phyloP scores from a whole-genome alignment of 768 basidiomycete species.

The Lanmaoa rubissima region DNA sequence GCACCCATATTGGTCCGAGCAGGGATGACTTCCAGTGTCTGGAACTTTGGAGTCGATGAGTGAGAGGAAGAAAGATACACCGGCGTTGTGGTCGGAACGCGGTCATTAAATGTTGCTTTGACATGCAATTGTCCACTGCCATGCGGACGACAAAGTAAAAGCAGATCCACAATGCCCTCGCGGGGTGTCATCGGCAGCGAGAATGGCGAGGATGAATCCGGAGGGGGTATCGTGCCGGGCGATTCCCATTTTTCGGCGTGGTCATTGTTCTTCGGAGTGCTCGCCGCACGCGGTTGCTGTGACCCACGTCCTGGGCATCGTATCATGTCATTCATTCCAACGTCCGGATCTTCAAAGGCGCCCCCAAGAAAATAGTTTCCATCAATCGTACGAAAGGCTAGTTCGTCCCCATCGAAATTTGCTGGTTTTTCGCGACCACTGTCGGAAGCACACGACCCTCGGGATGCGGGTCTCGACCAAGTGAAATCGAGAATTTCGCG shows the following conservation, averaged over 20 bases:
- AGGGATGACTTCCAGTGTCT: not conserved
- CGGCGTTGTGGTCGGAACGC: not conserved
- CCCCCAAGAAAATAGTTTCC: not conserved
- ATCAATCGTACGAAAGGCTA: not conserved
- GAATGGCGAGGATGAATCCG: slow-evolving; percentile 22
- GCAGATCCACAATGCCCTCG: slow-evolving; percentile 2
- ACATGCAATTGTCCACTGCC: not conserved
- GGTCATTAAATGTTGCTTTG: slow-evolving; percentile 3
- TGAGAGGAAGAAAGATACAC: not conserved
- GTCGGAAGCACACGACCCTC: not conserved
- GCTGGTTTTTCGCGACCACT: not conserved
- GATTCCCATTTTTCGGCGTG: slow-evolving; percentile 2
- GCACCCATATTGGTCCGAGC: not conserved
- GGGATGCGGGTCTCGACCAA: slow-evolving; percentile 7
- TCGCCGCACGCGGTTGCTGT: not conserved
- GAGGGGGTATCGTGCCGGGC: slow-evolving; percentile 10
- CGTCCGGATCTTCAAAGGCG: not conserved
- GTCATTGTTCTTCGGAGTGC: slow-evolving; percentile 7
- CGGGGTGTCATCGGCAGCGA: not conserved
- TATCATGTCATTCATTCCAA: not conserved
- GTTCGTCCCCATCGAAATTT: not conserved
- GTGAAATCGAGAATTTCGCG: slow-evolving; percentile 1
- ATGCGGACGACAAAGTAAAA: not conserved
- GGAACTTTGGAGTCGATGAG: not conserved
- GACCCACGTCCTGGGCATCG: slow-evolving; percentile 1